Evolutionary conservation across 257 asterid species (phyloP), one percentile per base, ranked within the genome.

Genomic region (Ehretia macrophylla): DNA sequence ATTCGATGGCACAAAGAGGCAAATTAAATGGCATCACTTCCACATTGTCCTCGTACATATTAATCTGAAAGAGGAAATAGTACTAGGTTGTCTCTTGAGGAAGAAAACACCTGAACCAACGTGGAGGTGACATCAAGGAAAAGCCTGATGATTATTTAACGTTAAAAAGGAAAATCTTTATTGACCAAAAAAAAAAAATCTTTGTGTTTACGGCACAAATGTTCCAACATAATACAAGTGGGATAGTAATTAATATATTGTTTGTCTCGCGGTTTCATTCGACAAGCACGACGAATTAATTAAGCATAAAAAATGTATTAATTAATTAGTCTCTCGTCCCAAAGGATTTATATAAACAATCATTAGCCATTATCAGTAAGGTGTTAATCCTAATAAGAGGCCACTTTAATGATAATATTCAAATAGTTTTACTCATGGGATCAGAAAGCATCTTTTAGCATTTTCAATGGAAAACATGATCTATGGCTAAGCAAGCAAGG

Each of bases 371-470:
- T 44, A 18, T n/a, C 22, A 22, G 40, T 57, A 17, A 66, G 45
- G 59, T 62, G 73, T 51, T 10, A 62, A 46, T 67, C 77, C 73
- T 51, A 72, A 17, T 67, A 62, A 44, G 77, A 18, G 8, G 62
- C 69, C 67, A 67, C 59, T 51, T 57, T 42, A 27, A 6, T 27
- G 6, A 27, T 27, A 3, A 27, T 27, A 27, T 3, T 27, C 35
- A 3, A 27, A 3, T 27, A 27, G 3, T 27, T 27, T 27, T 27
- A 27, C 4, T 27, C 35, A 27, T 27, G 3, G 35, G 3, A n/a
- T n/a, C n/a, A n/a, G n/a, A n/a, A n/a, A n/a, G n/a, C n/a, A n/a
- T n/a, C n/a, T n/a, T n/a, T n/a, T n/a, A n/a, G n/a, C n/a, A n/a
- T n/a, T n/a, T n/a, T n/a, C n/a, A n/a, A n/a, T n/a, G n/a, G n/a